phyloP scores from a whole-genome alignment of 164 flowering plant genomes.

The grape (Vitis vinifera) region ASM3070453v1 NC_081822.1:6942501-6943000 shows the following conservation, averaged over 20 bases:
- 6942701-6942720: constrained; percentile 71
- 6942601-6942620: constrained; percentile 43
- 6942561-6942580: constrained; percentile 65
- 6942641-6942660: constrained; percentile 90
- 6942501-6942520: constrained; percentile 61
- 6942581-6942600: constrained; percentile 47
- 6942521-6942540: constrained; percentile 58
- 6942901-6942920: constrained; percentile 91
- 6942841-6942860: background rate
- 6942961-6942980: constrained; percentile 93
- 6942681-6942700: constrained; percentile 37
- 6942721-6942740: constrained; percentile 59
- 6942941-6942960: constrained; percentile 77
- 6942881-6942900: constrained; percentile 56
- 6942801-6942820: constrained; percentile 50
- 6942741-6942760: constrained; percentile 68
- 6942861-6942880: background rate
- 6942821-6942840: background rate
- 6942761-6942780: constrained; percentile 83
- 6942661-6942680: constrained; percentile 69
- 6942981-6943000: constrained; percentile 72
- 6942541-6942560: constrained; percentile 89
- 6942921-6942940: constrained; percentile 78
- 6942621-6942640: constrained; percentile 74
- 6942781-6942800: constrained; percentile 91